These are phyloP conservation scores for Cystofilobasidium bisporidii DNA, from an alignment of 768 basidiomycete species.

Conservation along the genomic window DNA sequence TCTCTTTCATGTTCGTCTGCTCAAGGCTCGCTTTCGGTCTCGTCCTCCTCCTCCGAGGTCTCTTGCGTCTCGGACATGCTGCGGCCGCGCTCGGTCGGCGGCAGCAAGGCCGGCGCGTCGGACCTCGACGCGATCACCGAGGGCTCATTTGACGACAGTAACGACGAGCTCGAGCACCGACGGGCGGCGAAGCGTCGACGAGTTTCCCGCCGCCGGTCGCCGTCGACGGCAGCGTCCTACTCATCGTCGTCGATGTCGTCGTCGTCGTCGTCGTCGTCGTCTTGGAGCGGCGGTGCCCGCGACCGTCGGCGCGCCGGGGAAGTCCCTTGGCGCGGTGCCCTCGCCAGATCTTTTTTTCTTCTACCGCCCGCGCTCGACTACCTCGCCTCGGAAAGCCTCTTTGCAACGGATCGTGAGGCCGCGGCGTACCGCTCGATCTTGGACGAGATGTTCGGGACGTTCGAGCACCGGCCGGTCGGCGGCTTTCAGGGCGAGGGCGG, in stretches of 20 bases:
- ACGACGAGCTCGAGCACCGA: no score
- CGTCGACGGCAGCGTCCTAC: background rate
- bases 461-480: background rate
- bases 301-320: background rate
- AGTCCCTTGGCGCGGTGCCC: constrained; percentile 12
- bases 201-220: no score
- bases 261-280: background rate
- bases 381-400: background rate
- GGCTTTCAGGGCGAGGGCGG: background rate
- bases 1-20: no score
- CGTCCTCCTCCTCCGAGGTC: background rate
- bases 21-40: background rate
- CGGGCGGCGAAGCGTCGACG: background rate
- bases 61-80: background rate
- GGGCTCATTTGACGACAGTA: no score
- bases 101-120: no score
- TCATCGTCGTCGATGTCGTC: background rate
- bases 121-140: no score
- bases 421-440: background rate
- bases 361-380: background rate
- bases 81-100: no score
- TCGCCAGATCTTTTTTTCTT: constrained; percentile 20
- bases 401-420: background rate
- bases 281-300: no score
- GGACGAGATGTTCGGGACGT: constrained; percentile 6